phyloP scores from a whole-genome alignment of 495 filamentous ascomycete species.

The Aspergillus coremiiformis region DNA sequence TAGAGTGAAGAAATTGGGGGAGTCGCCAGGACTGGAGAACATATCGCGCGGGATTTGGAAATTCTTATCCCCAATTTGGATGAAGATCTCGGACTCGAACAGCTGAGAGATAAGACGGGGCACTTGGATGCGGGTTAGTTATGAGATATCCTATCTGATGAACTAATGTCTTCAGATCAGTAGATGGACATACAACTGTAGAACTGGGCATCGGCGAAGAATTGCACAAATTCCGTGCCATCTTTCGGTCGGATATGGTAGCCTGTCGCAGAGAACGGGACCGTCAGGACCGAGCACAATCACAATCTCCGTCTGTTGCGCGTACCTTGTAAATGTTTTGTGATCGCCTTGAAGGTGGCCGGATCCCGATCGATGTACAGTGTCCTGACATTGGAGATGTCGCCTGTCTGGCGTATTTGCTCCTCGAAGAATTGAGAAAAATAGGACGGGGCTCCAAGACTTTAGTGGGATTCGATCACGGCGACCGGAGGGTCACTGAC shows the following conservation, averaged over 20 bases:
- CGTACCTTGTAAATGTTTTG: slow-evolving; percentile 76
- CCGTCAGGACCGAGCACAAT: background rate
- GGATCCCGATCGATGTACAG: slow-evolving; percentile 96
- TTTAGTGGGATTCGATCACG: slow-evolving; percentile 29
- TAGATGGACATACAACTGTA: slow-evolving; percentile 58
- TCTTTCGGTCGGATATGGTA: slow-evolving; percentile 84
- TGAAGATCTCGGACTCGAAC: slow-evolving; percentile 89
- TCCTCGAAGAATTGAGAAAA: slow-evolving; percentile 92
- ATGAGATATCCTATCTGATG: slow-evolving; percentile 3
- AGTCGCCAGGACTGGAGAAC: slow-evolving; percentile 77
- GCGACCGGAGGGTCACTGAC: slow-evolving; percentile 46
- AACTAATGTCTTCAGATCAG: background rate
- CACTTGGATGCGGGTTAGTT: slow-evolving; percentile 38
- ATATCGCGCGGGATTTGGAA: slow-evolving; percentile 89
- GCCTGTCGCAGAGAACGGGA: slow-evolving; percentile 33
- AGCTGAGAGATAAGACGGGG: slow-evolving; percentile 87
- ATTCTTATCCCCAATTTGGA: slow-evolving; percentile 73
- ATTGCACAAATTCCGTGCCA: slow-evolving; percentile 75
- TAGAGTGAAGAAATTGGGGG: slow-evolving; percentile 91
- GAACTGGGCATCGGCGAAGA: slow-evolving; percentile 95
- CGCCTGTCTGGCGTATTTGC: slow-evolving; percentile 61
- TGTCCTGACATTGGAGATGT: slow-evolving; percentile 53
- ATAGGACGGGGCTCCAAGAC: slow-evolving; percentile 84
- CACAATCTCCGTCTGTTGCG: background rate
- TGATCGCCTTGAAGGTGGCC: slow-evolving; percentile 80